Base-by-base conservation (phyloP, 2,329 filamentous ascomycete genomes). In the Colletotrichum cordylinicola region DNA sequence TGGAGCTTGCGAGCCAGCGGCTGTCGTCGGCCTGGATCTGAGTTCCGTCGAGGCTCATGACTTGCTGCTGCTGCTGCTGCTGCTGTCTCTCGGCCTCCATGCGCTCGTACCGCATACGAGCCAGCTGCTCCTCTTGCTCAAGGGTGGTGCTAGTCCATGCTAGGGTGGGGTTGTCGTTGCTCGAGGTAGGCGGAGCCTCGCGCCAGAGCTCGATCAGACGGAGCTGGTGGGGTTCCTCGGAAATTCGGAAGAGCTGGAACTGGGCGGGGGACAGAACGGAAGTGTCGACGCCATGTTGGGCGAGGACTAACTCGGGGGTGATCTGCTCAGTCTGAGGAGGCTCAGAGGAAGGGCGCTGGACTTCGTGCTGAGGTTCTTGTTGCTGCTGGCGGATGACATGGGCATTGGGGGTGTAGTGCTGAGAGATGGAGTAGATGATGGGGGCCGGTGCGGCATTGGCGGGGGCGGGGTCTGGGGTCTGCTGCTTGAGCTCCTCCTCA, bases 121-220 rank as follows among this genome's bases (percentile, higher is more conserved):
- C 92, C 80, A 94, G 84, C 69, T 89, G 81, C 83, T 92, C 87
- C 81, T 93, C 90, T 72, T 92, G 88, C 78, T 91, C 88, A 21
- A 92, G 79, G 1, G 86, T 89, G 1, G 89, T 91, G 80, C 83
- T 88, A 77, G 83, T 87, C 88, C 88, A 90, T 5, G 89, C 88
- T 12, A 91, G 82, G 12, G 88, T 85, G 4, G 88, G 86, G 78
- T 91, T 90, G 70, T 90, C 89, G 65, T 86, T 87, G 74, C 84
- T 86, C 77, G 90, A 91, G 56, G 88, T 90, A 0, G 94, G 94
- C 27, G 94, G 94, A 74, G 92, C 95, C 79, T 96, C 95, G 75
- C 92, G 93, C 96, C 96, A 98, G 18, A 98, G 91, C 83, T 98
- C 94, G 52, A 98, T 88, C 18, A 98, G 89, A 27, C 95, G 91